phyloP scores from a whole-genome alignment of 176 grass and related monocot species.

The Tuctoria greenei region DNA sequence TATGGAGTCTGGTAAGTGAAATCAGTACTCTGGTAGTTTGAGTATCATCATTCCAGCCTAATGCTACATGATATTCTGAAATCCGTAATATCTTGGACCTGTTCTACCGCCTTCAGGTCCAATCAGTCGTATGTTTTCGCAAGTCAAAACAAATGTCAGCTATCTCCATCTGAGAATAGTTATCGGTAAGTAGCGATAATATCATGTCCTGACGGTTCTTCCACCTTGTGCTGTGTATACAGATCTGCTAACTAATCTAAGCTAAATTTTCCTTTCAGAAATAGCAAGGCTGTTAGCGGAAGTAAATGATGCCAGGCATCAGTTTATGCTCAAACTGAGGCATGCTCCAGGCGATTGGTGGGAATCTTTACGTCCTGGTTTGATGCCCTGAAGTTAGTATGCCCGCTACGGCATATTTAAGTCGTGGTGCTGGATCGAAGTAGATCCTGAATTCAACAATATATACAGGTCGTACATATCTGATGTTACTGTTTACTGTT shows the following conservation, averaged over 20 bases:
- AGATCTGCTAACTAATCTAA: not conserved
- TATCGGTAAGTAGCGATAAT: slow-evolving; percentile 44
- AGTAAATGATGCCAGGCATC: slow-evolving; percentile 42
- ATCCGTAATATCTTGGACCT: slow-evolving; percentile 10
- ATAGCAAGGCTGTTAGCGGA: slow-evolving; percentile 35
- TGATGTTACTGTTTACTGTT: not conserved
- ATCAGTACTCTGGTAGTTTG: slow-evolving; percentile 1
- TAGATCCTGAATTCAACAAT: not conserved
- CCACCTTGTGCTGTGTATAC: not conserved
- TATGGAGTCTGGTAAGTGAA: slow-evolving; percentile 41
- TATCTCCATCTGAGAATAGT: slow-evolving; percentile 65
- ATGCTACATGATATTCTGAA: not conserved
- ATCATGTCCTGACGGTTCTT: not conserved
- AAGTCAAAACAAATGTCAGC: slow-evolving; percentile 51
- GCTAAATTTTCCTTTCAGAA: slow-evolving; percentile 39
- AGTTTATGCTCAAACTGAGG: slow-evolving; percentile 47
- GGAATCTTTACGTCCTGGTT: not conserved
- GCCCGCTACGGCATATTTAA: not conserved
- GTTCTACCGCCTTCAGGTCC: slow-evolving; percentile 49
- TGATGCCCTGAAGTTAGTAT: not conserved
- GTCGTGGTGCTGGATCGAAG: not conserved
- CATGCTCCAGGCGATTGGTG: slow-evolving; percentile 24
- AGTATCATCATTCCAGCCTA: not conserved
- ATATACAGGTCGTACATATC: not conserved
- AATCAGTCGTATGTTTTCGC: slow-evolving; percentile 29